Conservation (phyloP, 2,329 filamentous ascomycete genomes). For the Alternaria alternata region DNA sequence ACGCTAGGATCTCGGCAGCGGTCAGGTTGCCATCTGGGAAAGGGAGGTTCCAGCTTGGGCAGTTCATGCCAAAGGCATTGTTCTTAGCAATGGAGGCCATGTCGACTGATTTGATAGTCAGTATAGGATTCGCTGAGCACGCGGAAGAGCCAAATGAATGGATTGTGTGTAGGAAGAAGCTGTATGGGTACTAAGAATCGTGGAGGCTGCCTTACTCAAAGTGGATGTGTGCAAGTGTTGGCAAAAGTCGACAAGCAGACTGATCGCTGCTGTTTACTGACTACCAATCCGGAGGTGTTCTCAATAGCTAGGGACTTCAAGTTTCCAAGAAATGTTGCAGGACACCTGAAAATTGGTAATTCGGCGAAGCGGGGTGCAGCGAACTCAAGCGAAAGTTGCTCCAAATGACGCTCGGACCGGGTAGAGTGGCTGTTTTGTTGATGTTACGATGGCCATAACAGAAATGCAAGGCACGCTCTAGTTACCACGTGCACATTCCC, state of each 20-base stretch:
- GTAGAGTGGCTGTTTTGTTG: constrained; percentile 6
- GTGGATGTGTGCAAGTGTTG: background rate
- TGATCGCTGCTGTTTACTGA: background rate
- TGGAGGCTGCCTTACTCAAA: background rate
- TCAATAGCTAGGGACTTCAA: background rate
- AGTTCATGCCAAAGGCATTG: constrained; percentile 32
- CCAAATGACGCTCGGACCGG: constrained; percentile 19
- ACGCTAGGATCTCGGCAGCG: constrained; percentile 34
- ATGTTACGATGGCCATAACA: constrained; percentile 9
- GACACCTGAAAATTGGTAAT: background rate
- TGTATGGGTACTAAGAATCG: background rate
- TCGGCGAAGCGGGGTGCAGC: constrained; percentile 2
- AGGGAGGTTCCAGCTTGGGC: constrained; percentile 30
- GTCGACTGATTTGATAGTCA: background rate
- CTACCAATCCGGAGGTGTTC: background rate
- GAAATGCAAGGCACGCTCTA: constrained; percentile 5
- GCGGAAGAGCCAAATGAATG: background rate
- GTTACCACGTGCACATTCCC: constrained; percentile 6
- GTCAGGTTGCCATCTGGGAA: constrained; percentile 40
- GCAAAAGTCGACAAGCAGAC: background rate
- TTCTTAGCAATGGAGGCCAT: constrained; percentile 23
- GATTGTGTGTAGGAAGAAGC: background rate
- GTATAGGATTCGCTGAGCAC: background rate
- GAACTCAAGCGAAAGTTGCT: constrained; percentile 4
- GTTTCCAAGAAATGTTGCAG: background rate